Conservation (phyloP, 768 basidiomycete species). For the Suillus ampliporus region DNA sequence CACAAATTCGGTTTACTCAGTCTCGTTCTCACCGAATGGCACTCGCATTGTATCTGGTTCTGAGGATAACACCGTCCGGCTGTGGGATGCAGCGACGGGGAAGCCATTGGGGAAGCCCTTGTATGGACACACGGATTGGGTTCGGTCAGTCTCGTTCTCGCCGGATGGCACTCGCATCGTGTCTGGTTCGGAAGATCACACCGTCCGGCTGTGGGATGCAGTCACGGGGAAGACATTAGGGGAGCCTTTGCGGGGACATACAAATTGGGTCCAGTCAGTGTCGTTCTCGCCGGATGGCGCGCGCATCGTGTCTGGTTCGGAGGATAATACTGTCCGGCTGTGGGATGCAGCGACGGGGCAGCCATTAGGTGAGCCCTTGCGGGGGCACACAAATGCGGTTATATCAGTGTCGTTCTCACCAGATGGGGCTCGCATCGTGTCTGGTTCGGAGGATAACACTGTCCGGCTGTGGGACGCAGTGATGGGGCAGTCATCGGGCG, state of each 20-base stretch:
- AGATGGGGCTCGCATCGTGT: slow-evolving; percentile 12
- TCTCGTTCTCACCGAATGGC: slow-evolving; percentile 4
- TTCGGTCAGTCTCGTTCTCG: background rate
- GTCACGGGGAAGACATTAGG: too few relatives aligned
- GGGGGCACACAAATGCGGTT: slow-evolving; percentile 13
- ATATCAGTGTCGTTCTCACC: slow-evolving; percentile 18
- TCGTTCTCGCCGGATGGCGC: slow-evolving; percentile 20
- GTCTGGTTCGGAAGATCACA: too few relatives aligned
- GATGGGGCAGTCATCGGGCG: slow-evolving; percentile 6
- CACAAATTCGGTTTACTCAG: background rate
- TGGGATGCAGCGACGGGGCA: slow-evolving; percentile 7
- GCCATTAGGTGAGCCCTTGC: slow-evolving; percentile 3
- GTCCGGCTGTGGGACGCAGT: slow-evolving; percentile 17
- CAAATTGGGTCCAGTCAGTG: background rate
- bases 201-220: too few relatives aligned
- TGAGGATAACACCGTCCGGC: background rate
- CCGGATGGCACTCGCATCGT: background rate
- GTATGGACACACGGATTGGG: background rate
- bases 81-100: background rate
- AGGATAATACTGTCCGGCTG: slow-evolving; percentile 18
- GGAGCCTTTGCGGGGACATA: background rate
- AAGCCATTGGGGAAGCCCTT: background rate
- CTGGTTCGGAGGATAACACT: slow-evolving; percentile 13
- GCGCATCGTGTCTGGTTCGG: slow-evolving; percentile 24
- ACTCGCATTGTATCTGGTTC: slow-evolving; percentile 3